A percentile compares a stretch with the other conserved stretches of the same genome.
These are phyloP conservation scores for Ustilago crameri DNA, from an alignment of 1,284 basidiomycete genomes.

Conservation along the genomic window DNA sequence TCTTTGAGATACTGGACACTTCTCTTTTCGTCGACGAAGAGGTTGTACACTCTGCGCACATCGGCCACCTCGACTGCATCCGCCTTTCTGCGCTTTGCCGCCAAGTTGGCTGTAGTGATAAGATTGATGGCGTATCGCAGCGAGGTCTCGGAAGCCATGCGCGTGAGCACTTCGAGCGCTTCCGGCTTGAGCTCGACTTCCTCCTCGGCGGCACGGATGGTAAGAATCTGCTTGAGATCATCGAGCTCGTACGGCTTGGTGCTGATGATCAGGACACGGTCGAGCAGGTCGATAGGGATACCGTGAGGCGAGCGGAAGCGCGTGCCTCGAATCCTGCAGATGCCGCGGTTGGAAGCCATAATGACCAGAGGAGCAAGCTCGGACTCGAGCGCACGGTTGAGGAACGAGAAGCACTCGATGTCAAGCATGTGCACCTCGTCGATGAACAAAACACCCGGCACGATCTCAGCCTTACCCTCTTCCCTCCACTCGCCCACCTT, in stretches of 20 bases:
- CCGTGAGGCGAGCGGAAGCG: conserved; percentile 94
- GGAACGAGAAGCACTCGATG: conserved; percentile 98
- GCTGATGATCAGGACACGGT: conserved; percentile 93
- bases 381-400: conserved; percentile 93
- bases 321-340: conserved; percentile 93
- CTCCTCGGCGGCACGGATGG: conserved; percentile 95
- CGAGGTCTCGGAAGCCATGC: conserved; percentile 82
- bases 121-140: conserved; percentile 87
- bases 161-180: conserved; percentile 81
- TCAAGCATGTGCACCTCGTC: conserved; percentile 93
- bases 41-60: conserved; percentile 79
- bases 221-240: conserved; percentile 89
- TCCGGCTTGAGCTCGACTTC: conserved; percentile 85
- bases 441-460: conserved; percentile 80
- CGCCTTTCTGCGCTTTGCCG: conserved; percentile 83
- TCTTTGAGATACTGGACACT: conserved; percentile 89
- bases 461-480: conserved; percentile 97
- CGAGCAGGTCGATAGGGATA: conserved; percentile 91
- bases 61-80: conserved; percentile 81
- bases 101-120: conserved; percentile 86
- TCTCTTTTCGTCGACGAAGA: conserved; percentile 92
- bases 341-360: conserved; percentile 97
- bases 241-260: conserved; percentile 87
- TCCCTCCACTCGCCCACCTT: conserved; percentile 98
- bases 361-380: conserved; percentile 94